Conservation (phyloP, 129 eudicot species). For the Lactuca sativa region DNA sequence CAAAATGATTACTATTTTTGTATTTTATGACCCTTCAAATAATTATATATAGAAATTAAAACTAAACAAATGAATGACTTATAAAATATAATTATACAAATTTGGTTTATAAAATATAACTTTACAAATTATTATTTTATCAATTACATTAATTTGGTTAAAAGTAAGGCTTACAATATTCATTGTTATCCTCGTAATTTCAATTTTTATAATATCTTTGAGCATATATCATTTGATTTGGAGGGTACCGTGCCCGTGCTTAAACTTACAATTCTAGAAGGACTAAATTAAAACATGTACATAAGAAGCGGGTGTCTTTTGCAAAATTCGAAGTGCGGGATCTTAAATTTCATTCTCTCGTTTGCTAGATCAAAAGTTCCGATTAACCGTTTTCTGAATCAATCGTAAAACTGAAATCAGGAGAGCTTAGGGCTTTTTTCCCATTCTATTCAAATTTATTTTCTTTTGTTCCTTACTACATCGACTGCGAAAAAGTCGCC, state of each 20-base stretch:
- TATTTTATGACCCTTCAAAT: too few relatives aligned
- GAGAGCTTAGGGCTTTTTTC: slow-evolving; percentile 5
- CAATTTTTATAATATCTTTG: not conserved
- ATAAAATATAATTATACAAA: too few relatives aligned
- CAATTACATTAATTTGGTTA: not conserved
- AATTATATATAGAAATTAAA: too few relatives aligned
- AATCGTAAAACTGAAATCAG: slow-evolving; percentile 8
- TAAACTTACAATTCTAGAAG: not conserved
- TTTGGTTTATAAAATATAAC: not conserved
- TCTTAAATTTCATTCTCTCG: not conserved
- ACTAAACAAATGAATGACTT: not conserved
- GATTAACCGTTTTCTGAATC: slow-evolving; percentile 13
- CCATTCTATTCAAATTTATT: slow-evolving; percentile 2
- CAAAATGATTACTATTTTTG: too few relatives aligned
- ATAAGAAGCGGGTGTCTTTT: slow-evolving; percentile 7
- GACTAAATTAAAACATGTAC: not conserved
- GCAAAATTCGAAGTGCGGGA: not conserved
- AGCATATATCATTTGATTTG: not conserved
- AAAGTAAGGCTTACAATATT: not conserved
- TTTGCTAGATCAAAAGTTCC: slow-evolving; percentile 1
- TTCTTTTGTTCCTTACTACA: slow-evolving; percentile 22
- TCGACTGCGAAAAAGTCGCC: slow-evolving; percentile 4
- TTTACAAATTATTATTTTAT: too few relatives aligned
- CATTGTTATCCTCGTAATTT: not conserved
- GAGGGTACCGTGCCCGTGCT: not conserved